Conservation (phyloP, 768 basidiomycete species). For the Russula compacta region DNA sequence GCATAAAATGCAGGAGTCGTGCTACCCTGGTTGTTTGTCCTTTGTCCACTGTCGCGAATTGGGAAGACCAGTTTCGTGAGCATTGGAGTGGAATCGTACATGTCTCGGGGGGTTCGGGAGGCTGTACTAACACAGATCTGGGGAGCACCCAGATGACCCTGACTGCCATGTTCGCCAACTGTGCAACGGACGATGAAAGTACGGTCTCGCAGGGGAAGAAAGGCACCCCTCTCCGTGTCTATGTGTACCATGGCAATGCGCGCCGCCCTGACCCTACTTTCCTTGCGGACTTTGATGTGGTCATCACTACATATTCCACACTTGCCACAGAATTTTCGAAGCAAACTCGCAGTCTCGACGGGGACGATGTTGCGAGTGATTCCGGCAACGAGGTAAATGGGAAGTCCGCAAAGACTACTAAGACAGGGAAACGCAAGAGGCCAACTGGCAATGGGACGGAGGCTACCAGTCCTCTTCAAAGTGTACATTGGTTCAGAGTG, state of each 20-base stretch:
- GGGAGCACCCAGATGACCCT: constrained; percentile 30
- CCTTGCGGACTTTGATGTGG: constrained; percentile 90
- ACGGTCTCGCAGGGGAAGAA: background rate
- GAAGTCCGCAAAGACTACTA: constrained; percentile 60
- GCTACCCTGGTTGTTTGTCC: constrained; percentile 97
- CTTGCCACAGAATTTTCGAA: constrained; percentile 92
- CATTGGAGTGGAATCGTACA: constrained; percentile 89
- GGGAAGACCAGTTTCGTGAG: constrained; percentile 98
- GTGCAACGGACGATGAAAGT: background rate
- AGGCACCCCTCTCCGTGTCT: constrained; percentile 58
- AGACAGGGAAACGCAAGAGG: constrained; percentile 31
- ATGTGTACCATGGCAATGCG: constrained; percentile 91
- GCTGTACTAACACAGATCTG: constrained; percentile 24
- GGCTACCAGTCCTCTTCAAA: constrained; percentile 75
- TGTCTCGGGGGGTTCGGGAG: constrained; percentile 71
- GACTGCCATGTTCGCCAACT: constrained; percentile 19
- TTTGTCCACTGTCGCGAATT: constrained; percentile 92
- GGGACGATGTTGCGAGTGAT: constrained; percentile 58
- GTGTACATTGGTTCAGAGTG: constrained; percentile 92
- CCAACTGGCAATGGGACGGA: constrained; percentile 35
- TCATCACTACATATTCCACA: constrained; percentile 96
- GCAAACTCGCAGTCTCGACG: constrained; percentile 62
- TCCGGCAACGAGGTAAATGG: constrained; percentile 55
- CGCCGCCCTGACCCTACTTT: constrained; percentile 80
- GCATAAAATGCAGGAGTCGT: constrained; percentile 75